phyloP scores from a whole-genome alignment of 768 basidiomycete genomes.

The Panaeolus papilionaceus region DNA sequence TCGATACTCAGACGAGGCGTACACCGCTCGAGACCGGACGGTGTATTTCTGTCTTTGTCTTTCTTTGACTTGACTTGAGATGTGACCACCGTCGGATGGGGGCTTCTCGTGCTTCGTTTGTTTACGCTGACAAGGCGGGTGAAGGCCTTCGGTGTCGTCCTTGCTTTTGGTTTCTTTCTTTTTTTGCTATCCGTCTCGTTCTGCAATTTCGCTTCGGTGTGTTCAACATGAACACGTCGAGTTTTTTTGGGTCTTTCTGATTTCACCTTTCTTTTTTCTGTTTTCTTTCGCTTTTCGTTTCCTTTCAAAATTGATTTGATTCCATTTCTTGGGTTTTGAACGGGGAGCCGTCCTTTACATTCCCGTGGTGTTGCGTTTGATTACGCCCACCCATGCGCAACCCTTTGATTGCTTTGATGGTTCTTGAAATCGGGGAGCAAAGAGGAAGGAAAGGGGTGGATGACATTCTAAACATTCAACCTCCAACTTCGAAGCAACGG shows the following conservation, averaged over 20 bases:
- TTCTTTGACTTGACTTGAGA: neutral
- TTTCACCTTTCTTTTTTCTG: neutral
- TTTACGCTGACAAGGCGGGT: neutral
- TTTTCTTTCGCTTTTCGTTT: neutral
- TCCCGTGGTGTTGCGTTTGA: neutral
- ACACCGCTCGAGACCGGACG: neutral
- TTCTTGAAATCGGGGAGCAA: neutral
- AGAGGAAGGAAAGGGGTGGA: neutral
- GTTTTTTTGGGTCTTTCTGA: neutral
- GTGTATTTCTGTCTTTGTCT: slow-evolving; percentile 5
- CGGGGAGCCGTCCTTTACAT: neutral
- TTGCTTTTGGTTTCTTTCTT: neutral
- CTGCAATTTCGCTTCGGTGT: neutral
- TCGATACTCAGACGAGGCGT: neutral
- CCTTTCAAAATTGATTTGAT: neutral
- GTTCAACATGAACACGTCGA: neutral
- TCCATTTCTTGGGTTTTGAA: neutral
- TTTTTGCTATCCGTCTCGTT: neutral
- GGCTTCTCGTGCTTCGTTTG: neutral
- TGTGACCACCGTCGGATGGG: neutral
- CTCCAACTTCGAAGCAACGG: neutral
- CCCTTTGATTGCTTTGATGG: neutral
- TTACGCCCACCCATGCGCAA: neutral
- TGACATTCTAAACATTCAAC: slow-evolving; percentile 3
- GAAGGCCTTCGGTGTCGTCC: neutral